Evolutionary conservation across 345 rosid genomes (phyloP), one percentile per base, ranked within the genome.

Genomic region (Boechera retrofracta): DNA sequence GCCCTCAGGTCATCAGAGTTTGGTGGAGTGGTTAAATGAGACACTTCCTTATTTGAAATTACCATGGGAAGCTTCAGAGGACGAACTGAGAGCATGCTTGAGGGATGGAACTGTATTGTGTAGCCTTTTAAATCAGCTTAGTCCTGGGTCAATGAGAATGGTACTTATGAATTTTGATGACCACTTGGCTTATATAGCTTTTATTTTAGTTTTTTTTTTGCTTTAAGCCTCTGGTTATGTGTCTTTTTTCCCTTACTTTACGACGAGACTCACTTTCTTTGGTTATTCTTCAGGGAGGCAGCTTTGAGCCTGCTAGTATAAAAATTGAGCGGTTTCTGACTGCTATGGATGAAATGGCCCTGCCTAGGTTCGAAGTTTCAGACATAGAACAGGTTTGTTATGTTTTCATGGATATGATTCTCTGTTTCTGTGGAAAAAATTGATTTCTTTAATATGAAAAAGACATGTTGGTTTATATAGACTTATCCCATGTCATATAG

Each of bases 351-450:
- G 86, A 89, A 42, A 11, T 87, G 81, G 91, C 91, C 73, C 79
- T 90, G 51, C 89, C 92, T 18, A 80, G 81, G 63, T 90, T 94
- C 73, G 88, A 89, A 61, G 67, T 82, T 41, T 78, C 86, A 32
- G 93, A 94, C 73, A 80, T 94, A 63, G 88, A 92, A 79, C 91
- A 89, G 98, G 98, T 94, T 63, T 13, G 82, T 73, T 49, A 41
- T 73, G 13, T 61, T 67, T 64, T 53, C 31, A 51, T 60, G 45
- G 42, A 60, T 67, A 44, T 1, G 54, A 33, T 44, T 18, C 39
- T 42, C 61, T 7, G 33, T 41, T 42, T 52, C 10, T 42, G 57
- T 38, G 69, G 63, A 49, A 33, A 49, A 21, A 0, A 10, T 15
- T 65, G 67, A 67, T 61, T 28, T 74, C 67, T 45, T 10, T 21